Base-by-base conservation (phyloP, 768 basidiomycete genomes). In the Boletus bicolor region DNA sequence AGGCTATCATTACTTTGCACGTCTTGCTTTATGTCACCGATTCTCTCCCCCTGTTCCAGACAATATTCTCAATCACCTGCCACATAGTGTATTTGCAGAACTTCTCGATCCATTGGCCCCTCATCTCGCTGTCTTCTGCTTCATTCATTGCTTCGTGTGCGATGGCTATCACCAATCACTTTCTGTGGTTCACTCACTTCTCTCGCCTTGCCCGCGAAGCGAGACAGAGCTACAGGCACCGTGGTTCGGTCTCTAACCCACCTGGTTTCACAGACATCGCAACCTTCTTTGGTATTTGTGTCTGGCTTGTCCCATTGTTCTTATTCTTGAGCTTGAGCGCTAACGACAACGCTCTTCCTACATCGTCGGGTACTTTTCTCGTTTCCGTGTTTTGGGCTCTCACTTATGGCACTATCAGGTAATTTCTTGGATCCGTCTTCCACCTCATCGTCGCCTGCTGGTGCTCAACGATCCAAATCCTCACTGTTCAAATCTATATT, bases 171-270 rank as follows among this genome's bases (percentile, higher is more conserved):
- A 71, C 76, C 1, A 93, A 98, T 75, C 97, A 98, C 72, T 98
- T 98, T 68, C 70, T 92, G 39, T 98, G 95, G 92, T 99, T 99
- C 78, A 93, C 91, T 75, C 82, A 98, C 74, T 98, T 98, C 71
- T 84, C 94, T 42, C 81, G 75, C 30, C 63, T 87, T 38, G 82
- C 86, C 9, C 84, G 83, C 54, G 82, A 87, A 36, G 82, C 86
- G 15, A 76, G 84, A 54, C 82, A 82, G 35, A 63, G 61, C 28
- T 68, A 75, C 38, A 72, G 75, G 30, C 83, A 84, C 65, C 76
- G 81, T 30, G 64, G 70, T 19, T 62, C 73, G 9, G 65, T 69
- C n/a, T 42, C 62, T 24, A 28, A 51, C 24, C 63, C 68, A 2
- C 80, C 77, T 9, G 75, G 78, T 7, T 91, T 92, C 63, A 77